phyloP scores from a whole-genome alignment of 495 filamentous ascomycete genomes.

The Penicillium odoratum region DNA sequence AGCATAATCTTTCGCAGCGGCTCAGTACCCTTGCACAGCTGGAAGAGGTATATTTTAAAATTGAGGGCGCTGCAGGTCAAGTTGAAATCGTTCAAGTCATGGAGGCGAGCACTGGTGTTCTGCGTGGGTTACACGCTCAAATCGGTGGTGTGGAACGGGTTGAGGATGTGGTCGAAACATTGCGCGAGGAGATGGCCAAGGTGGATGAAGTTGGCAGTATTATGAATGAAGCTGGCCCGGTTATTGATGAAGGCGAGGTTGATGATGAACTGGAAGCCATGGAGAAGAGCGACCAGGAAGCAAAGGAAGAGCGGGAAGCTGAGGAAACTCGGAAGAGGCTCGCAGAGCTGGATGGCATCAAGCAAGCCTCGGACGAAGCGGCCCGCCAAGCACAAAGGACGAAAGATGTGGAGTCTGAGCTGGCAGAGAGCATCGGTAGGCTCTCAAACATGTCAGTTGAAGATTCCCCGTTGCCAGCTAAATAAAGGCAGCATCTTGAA shows the following conservation, averaged over 20 bases:
- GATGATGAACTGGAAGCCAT: constrained; percentile 84
- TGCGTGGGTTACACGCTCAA: constrained; percentile 70
- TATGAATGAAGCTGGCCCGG: constrained; percentile 60
- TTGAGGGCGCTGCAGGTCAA: constrained; percentile 83
- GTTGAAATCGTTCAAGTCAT: constrained; percentile 78
- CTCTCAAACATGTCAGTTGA: constrained; percentile 49
- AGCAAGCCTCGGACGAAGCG: constrained; percentile 36
- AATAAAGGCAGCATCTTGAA: constrained; percentile 11
- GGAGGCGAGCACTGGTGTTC: constrained; percentile 69
- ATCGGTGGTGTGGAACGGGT: constrained; percentile 77
- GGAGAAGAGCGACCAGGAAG: constrained; percentile 63
- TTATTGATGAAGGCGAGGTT: constrained; percentile 79
- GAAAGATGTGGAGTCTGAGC: constrained; percentile 29
- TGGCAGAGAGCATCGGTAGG: constrained; percentile 41
- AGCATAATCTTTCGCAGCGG: constrained; percentile 66
- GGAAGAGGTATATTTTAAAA: constrained; percentile 74
- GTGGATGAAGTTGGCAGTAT: constrained; percentile 80
- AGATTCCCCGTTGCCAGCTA: constrained; percentile 31
- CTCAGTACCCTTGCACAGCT: constrained; percentile 73
- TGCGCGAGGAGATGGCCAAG: constrained; percentile 77
- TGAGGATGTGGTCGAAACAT: constrained; percentile 67
- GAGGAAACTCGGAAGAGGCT: constrained; percentile 46
- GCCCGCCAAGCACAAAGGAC: constrained; percentile 27
- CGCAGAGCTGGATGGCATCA: constrained; percentile 43
- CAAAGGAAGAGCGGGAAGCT: constrained; percentile 51